Percentiles rank a stretch among this genome's conserved stretches.
phyloP scores from a whole-genome alignment of 2,329 filamentous ascomycete genomes.

The Bretziella fagacearum region DNA sequence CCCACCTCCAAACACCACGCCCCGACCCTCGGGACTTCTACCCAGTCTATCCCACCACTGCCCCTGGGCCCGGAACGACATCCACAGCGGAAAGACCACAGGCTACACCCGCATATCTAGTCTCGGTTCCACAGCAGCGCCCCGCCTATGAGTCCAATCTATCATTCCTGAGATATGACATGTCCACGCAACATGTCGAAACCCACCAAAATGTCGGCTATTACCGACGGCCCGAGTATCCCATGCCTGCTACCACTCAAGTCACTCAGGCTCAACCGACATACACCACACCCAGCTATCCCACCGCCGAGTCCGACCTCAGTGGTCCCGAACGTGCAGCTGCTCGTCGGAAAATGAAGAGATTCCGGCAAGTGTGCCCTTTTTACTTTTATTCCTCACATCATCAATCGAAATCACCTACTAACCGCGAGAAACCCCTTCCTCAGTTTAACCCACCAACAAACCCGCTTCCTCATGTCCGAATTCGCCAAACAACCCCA shows the following conservation, averaged over 20 bases:
- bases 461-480: constrained; percentile 95
- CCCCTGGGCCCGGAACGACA: background rate
- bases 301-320: background rate
- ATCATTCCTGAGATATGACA: no score
- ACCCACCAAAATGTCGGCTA: background rate
- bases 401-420: background rate
- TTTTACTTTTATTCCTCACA: no score
- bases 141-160: no score
- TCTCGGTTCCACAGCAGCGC: no score
- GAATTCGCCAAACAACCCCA: constrained; percentile 92
- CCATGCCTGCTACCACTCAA: no score
- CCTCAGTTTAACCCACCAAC: constrained; percentile 72
- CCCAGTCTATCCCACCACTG: background rate
- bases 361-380: constrained; percentile 46
- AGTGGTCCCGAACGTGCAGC: constrained; percentile 25
- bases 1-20: background rate
- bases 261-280: no score
- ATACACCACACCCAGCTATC: background rate
- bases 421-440: background rate
- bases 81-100: no score
- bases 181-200: no score
- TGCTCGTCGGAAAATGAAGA: constrained; percentile 53
- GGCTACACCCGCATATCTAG: no score
- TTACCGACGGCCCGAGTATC: background rate
- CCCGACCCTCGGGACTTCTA: background rate